Evolutionary conservation across 108 stramenopile species (phyloP), one percentile per base, ranked within the genome.

Genomic region (Epithemia pelagica): DNA sequence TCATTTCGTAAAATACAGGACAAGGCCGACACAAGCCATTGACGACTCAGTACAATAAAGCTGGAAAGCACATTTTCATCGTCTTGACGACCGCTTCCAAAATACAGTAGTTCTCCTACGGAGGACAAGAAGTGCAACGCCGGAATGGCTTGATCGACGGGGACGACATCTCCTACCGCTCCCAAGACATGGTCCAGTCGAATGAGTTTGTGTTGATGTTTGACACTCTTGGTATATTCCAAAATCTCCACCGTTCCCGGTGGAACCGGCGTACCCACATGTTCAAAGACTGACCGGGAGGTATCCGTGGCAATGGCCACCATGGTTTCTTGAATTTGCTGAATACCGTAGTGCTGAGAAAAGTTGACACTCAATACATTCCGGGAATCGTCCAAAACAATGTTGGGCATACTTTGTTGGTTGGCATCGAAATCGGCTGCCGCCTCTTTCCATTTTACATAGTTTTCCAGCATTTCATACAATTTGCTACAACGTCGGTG

Each of bases 21-120:
- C 58, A 89, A 74, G 1, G 85, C 88, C 32, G 86, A 78, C 32
- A 88, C 84, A 2, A 92, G 71, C 91, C 91, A 92, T 53, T 82
- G 75, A 2, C 84, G 91, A 46, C 74, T 81, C 30, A 92, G 65
- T 52, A 91, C 76, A 26, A 88, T 68, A 54, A 78, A 88, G 21
- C 83, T 70, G 1, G 79, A 81, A 1, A 87, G 71, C 2, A 76
- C 59, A n/a, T n/a, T n/a, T 32, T 75, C 71, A 53, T 79, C 73
- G 2, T 59, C 52, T 5, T 46, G 10, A 10, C 15, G 37, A 5
- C 52, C 31, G 32, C 51, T 66, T 15, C 78, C 78, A 74, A 74
- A 81, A 66, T 82, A 83, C 0, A 83, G 61, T 2, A 82, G 29
- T 54, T 80, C 79, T 28, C 84, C 81, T 72, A 78, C 74, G 32